A percentile compares a stretch with the other conserved stretches of the same genome.
Conservation (phyloP, 768 basidiomycete genomes). For the Termitomyces sp. region DNA sequence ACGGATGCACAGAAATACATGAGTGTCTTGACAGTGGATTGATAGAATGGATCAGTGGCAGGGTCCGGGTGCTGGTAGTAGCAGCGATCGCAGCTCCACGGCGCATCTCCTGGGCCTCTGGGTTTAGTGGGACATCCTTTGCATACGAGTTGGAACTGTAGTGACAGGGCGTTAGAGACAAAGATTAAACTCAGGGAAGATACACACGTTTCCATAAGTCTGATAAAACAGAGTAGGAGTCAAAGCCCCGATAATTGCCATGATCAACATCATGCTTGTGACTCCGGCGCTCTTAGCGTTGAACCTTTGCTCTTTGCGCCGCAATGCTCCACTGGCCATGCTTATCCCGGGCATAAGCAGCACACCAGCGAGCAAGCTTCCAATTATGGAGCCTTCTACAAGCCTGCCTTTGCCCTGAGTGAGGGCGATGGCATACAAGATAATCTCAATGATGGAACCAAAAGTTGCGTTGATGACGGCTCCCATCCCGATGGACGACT, state of each 20-base stretch:
- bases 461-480: constrained; percentile 99
- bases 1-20: constrained; percentile 96
- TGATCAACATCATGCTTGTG: constrained; percentile 99
- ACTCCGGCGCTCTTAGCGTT: constrained; percentile 99
- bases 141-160: constrained; percentile 85
- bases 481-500: constrained; percentile 98
- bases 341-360: constrained; percentile 95
- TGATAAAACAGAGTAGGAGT: constrained; percentile 98
- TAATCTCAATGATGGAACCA: constrained; percentile 96
- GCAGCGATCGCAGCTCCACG: constrained; percentile 90
- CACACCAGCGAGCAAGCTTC: constrained; percentile 92
- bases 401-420: constrained; percentile 90
- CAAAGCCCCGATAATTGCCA: constrained; percentile 97
- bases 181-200: constrained; percentile 5
- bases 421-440: constrained; percentile 88
- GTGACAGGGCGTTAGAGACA: constrained; percentile 13
- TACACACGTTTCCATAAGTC: constrained; percentile 90
- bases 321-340: constrained; percentile 89
- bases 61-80: constrained; percentile 96
- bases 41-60: constrained; percentile 92
- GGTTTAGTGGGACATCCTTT: constrained; percentile 67
- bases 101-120: constrained; percentile 35
- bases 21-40: constrained; percentile 88
- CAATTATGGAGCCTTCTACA: constrained; percentile 96
- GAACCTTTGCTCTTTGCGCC: constrained; percentile 94